Base-by-base conservation (phyloP, 2,329 filamentous ascomycete genomes). In the Hymenoscyphus albidus region DNA sequence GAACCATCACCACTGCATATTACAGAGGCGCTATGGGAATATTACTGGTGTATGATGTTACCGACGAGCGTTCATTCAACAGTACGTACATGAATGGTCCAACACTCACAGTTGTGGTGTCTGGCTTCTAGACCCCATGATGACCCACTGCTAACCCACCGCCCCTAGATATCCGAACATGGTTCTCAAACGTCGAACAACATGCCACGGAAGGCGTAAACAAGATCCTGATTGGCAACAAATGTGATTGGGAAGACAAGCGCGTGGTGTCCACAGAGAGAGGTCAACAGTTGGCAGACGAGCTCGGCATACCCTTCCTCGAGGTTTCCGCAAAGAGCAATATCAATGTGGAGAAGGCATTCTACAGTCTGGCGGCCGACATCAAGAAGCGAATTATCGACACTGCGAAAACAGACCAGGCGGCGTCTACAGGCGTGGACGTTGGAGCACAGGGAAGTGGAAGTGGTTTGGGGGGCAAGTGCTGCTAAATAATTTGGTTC, bases 211-310 rank as follows among this genome's bases (percentile, higher is more conserved):
- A 98, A 81, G 95, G 95, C 74, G 95, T 99, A 76, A 97, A 98
- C 87, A 99, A 98, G 85, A 98, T 99, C 76, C 86, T 99, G 71
- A 97, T 99, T 72, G 95, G 95, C 77, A 99, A 99, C 86, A 99
- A 99, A 82, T 99, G 95, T 81, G 95, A 99, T 80, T 98, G 95
- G 95, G 95, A 98, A 80, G 95, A 99, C 81, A 98, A 98, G 85
- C 90, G 95, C 72, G 93, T 91, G 63, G 91, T 99, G 54, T 93
- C 92, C 59, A 96, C 91, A 66, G 93, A 97, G 78, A 90, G 93
- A 76, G 95, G 95, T 73, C 93, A 99, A 79, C 89, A 89, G 70
- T 86, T 99, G 64, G 95, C 95, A 65, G 91, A 97, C 80, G 95
- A 98, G 80, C 88, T 99, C 67, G 93, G 93, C 75, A 96, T 99